Evolutionary conservation across 2,329 filamentous ascomycete genomes (phyloP), one percentile per base, ranked within the genome.

Genomic region (Camillea tinctor): DNA sequence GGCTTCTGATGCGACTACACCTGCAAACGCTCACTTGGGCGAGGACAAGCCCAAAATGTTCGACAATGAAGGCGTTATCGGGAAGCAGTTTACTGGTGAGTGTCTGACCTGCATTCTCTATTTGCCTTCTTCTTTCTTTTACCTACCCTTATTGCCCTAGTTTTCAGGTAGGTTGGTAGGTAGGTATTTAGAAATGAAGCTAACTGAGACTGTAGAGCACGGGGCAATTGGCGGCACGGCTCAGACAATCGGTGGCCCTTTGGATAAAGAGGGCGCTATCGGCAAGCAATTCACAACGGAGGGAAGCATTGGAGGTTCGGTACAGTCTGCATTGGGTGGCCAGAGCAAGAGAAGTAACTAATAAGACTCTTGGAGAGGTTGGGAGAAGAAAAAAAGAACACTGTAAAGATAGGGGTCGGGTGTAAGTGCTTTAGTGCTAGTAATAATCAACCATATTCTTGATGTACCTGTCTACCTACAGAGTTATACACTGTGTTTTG

Each of bases 221-320:
- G 82, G 83, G 19, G 74, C 76, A 0, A 70, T 85, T n/a, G 83
- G 83, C 6, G 77, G 81, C 11, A 73, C 77, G 2, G 81, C 78
- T 0, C 74, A 84, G 69, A 78, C 77, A 60, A 73, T 86, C 7
- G 82, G 84, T 0, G 81, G 81, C 0, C 80, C 80, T 0, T 69
- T 84, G 24, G 74, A 72, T 44, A 82, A 82, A 64, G 80, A 84
- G 1, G 83, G 84, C 0, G 67, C 76, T 8, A 78, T 86, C 58
- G 83, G 84, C 20, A 81, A 80, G 58, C 81, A 84, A 63, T 87
- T 86, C 64, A 84, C 82, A 0, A 69, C 76, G 0, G 79, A 83
- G 51, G 82, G 82, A 19, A 76, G 74, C 4, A 79, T 86, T 24
- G 83, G 82, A 2, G 83, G 83, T 1, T 77, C 78, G 3, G 79